Conservation (phyloP, 305 asterid genomes). For the Ilex paraguariensis region DNA sequence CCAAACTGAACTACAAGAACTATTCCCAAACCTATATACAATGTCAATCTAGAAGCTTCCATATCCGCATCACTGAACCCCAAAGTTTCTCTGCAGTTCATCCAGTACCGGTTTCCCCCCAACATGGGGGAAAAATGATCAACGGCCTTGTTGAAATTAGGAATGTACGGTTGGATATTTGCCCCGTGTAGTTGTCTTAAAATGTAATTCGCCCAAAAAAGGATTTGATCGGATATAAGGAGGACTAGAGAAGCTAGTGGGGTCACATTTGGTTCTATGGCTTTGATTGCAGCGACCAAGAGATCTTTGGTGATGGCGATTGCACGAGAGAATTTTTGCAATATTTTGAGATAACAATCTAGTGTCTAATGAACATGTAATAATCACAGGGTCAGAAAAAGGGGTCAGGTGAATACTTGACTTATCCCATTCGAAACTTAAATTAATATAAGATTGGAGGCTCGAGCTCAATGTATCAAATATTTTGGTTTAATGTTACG, state of each 20-base stretch:
- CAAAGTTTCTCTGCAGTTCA: slow-evolving; percentile 21
- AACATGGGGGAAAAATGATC: slow-evolving; percentile 33
- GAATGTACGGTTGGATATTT: slow-evolving; percentile 4
- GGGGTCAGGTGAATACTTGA: too few relatives aligned
- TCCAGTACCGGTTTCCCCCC: slow-evolving; percentile 27
- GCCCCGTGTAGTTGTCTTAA: neutral
- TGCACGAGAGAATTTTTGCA: slow-evolving; percentile 26
- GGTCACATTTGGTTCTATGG: slow-evolving; percentile 20
- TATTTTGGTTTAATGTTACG: too few relatives aligned
- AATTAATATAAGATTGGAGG: too few relatives aligned
- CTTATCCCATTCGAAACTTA: too few relatives aligned
- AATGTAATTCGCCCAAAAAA: neutral
- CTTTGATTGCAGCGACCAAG: slow-evolving; percentile 17
- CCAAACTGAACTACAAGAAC: slow-evolving; percentile 34
- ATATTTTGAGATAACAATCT: too few relatives aligned
- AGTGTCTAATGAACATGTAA: too few relatives aligned
- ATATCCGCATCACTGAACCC: slow-evolving; percentile 20
- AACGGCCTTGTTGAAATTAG: slow-evolving; percentile 16
- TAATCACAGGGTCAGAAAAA: too few relatives aligned
- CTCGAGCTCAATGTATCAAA: too few relatives aligned
- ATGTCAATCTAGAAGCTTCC: slow-evolving; percentile 44
- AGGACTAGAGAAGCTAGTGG: slow-evolving; percentile 21
- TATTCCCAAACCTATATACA: slow-evolving; percentile 31
- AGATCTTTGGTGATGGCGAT: slow-evolving; percentile 20
- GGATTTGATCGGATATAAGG: slow-evolving; percentile 19